Evolutionary conservation across 1,284 basidiomycete genomes (phyloP), one percentile per base, ranked within the genome.

Genomic region (Fomitiporia mediterranea): DNA sequence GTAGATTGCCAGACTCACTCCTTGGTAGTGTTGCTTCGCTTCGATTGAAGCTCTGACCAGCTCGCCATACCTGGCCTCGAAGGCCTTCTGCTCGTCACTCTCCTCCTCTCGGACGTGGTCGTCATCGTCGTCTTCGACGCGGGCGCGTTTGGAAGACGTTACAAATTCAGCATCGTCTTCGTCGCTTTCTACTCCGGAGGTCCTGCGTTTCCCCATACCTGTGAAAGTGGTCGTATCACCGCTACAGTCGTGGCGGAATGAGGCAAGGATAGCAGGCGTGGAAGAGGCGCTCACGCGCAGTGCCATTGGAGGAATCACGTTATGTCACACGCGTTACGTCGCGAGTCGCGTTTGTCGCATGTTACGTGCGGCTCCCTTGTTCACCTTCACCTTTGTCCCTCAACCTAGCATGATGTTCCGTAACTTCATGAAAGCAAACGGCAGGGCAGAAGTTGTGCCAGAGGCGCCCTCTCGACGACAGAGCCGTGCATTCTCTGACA

Each of bases 41-140:
- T 82, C 77, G 40, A 89, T 71, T 51, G 73, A 73, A 37, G 73
- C 76, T 27, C 80, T 76, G 56, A 89, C 75, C 42, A 69, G 71
- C 51, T 80, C 81, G 19, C 77, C 77, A 57, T 84, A 73, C 53
- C 80, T 74, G 56, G 78, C 73, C 64, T 86, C 84, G 59, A 88
- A 85, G 61, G 73, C 70, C 60, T 78, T 76, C 55, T 84, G 81
- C 28, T 79, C 76, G 38, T 75, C 74, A 56, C 78, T 74, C 55
- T 76, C 70, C 15, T 72, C 70, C 23, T 72, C 69, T 27, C 62
- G 64, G 9, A 65, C 66, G 21, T 64, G 64, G 9, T 70, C 68
- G 2, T 65, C 65, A 4, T 64, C 67, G 19, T 66, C 64, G 59
- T 62, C 58, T 50, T 66, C 62, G 61, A 61, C 39, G 21, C 62